Evolutionary conservation across 2,329 filamentous ascomycete species (phyloP).

Genomic region (Stagonosporopsis cucurbitacearum): DNA sequence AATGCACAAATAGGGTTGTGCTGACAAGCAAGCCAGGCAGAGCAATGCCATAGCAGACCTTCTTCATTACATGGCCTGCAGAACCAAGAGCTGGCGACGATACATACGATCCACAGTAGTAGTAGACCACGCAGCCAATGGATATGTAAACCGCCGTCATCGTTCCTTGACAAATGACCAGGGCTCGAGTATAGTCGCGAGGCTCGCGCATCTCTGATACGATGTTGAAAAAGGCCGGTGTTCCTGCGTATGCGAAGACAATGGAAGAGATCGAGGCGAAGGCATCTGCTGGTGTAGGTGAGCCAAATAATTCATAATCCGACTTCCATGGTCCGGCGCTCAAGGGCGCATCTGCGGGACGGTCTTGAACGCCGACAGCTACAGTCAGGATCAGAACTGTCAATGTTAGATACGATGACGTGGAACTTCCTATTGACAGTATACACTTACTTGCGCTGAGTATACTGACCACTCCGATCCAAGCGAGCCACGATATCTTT

Average conservation of each 20-base stretch:
- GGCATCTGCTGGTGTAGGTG: slow-evolving; percentile 25
- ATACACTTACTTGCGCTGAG: slow-evolving; percentile 27
- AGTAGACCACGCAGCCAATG: slow-evolving; percentile 71
- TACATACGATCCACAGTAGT: slow-evolving; percentile 67
- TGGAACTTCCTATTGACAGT: fast-evolving
- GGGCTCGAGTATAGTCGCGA: slow-evolving; percentile 64
- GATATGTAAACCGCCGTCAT: slow-evolving; percentile 69
- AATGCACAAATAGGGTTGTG: slow-evolving; percentile 32
- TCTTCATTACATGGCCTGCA: slow-evolving; percentile 62
- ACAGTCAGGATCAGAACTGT: slow-evolving; percentile 35
- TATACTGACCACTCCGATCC: slow-evolving; percentile 34
- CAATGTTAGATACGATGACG: background rate
- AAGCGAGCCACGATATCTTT: slow-evolving; percentile 34
- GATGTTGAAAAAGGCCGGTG: slow-evolving; percentile 72
- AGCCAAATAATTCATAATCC: slow-evolving; percentile 28
- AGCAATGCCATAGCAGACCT: slow-evolving; percentile 72
- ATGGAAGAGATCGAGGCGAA: slow-evolving; percentile 31
- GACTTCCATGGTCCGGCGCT: slow-evolving; percentile 27
- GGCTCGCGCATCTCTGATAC: slow-evolving; percentile 70
- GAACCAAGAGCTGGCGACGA: slow-evolving; percentile 71
- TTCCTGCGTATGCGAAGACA: slow-evolving; percentile 54
- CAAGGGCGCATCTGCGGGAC: slow-evolving; percentile 32
- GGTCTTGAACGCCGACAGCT: slow-evolving; percentile 35
- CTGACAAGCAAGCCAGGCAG: slow-evolving; percentile 55
- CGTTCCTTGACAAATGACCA: slow-evolving; percentile 62